Base-by-base conservation (phyloP, 306 rosid genomes). In the Neltuma alba region DNA sequence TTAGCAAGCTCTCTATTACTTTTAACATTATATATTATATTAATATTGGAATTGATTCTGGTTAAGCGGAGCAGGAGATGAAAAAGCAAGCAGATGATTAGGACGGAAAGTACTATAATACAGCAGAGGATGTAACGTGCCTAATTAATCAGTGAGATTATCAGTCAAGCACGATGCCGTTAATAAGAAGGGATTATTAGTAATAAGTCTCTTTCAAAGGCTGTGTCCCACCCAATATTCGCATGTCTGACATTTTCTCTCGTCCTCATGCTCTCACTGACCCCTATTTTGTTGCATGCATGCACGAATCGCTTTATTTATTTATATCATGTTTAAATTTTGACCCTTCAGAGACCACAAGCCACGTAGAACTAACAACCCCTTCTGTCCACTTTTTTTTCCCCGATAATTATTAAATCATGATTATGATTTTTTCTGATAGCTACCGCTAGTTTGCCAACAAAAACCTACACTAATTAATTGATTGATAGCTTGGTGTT, bases 271-370 rank as follows among this genome's bases (percentile, higher is more conserved):
- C 61, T 9, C 75, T 31, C 52, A 33, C 76, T 81, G 52, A 74
- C 78, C 73, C 76, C 52, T 13, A 62, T 75, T 74, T 67, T 65
- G 83, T 75, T 81, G 71, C 60, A 81, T 58, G 64, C 75, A 75
- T 75, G 66, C 76, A 75, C 47, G 45, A 75, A 68, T 45, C 76
- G 31, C 84, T 38, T 33, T 74, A 8, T 37, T 60, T 57, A 23
- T 58, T 6, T 5, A 7, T 8, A 40, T 40, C 12, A 20, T 70
- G 76, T 70, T 74, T 37, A 37, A 4, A 4, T 37, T 65, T 80
- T 74, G 70, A 80, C 62, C 41, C 61, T 66, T 80, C 13, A 52
- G 50, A 52, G 61, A 31, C 60, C 79, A 30, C 50, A 30, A 74
- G 21, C 41, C 62, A 65, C 45, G 13, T 28, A n/a, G n/a, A n/a